These are phyloP conservation scores for Schizothecium vesticola DNA, from an alignment of 495 filamentous ascomycete genomes.

Conservation along the genomic window DNA sequence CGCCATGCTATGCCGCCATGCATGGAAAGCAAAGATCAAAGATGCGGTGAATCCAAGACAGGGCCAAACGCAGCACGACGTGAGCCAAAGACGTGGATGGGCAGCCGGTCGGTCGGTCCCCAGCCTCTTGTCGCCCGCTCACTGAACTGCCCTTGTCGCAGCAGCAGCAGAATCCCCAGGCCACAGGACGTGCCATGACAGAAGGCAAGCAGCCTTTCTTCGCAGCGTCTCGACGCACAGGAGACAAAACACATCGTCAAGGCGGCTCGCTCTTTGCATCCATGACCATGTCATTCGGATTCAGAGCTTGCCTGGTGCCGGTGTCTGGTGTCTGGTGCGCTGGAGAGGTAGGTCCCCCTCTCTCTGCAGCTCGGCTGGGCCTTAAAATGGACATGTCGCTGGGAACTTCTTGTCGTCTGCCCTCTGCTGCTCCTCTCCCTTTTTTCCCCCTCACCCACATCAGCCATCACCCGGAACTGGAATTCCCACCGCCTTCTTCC, in stretches of 20 bases:
- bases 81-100: slow-evolving; percentile 2
- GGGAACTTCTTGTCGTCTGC: not conserved
- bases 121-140: slow-evolving; percentile 12
- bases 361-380: not conserved
- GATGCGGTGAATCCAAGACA: slow-evolving; percentile 19
- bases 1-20: not conserved
- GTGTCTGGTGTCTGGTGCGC: not conserved
- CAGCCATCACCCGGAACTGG: not conserved
- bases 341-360: not conserved
- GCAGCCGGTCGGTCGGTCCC: slow-evolving; percentile 6
- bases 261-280: not conserved
- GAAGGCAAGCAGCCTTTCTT: not conserved
- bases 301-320: not conserved
- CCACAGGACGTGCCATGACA: not conserved
- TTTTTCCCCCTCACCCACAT: not conserved
- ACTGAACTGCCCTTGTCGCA: slow-evolving; percentile 8
- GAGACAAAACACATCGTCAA: not conserved
- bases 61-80: slow-evolving; percentile 11
- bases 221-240: not conserved
- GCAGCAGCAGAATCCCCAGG: slow-evolving; percentile 1
- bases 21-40: slow-evolving; percentile 7
- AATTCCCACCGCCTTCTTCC: not conserved
- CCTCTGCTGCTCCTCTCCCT: not conserved
- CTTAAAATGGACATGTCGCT: not conserved
- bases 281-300: not conserved